A percentile compares a stretch with the other conserved stretches of the same genome.
Evolutionary conservation across 75 land plant genomes (phyloP).

Genomic region (Cupressus sempervirens): DNA sequence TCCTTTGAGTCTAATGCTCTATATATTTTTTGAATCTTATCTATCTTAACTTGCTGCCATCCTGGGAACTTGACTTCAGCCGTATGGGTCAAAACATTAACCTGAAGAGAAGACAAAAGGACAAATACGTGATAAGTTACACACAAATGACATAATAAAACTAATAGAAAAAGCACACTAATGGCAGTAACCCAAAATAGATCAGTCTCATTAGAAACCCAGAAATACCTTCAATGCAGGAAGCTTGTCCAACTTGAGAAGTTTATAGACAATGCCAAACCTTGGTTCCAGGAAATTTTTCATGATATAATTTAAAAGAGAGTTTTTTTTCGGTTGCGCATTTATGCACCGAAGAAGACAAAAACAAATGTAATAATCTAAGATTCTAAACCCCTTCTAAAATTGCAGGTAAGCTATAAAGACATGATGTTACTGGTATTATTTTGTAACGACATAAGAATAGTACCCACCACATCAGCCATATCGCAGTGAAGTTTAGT

Average conservation of each 20-base stretch:
- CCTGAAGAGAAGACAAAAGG: conserved; percentile 32
- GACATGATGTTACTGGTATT: not conserved
- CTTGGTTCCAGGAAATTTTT: not conserved
- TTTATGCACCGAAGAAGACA: not conserved
- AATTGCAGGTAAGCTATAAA: not conserved
- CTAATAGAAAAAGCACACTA: not conserved
- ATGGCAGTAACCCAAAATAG: not conserved
- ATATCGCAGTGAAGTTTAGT: conserved; percentile 87
- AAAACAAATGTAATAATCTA: not conserved
- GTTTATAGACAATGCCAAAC: not conserved
- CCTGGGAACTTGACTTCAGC: conserved; percentile 40
- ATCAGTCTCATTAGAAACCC: not conserved
- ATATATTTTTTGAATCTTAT: conserved; percentile 12
- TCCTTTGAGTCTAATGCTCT: conserved; percentile 18
- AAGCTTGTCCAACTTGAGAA: not conserved
- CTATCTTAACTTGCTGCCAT: conserved; percentile 21
- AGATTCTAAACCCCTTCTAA: not conserved
- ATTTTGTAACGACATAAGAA: not conserved
- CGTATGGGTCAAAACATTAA: conserved; percentile 71
- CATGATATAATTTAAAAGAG: not conserved
- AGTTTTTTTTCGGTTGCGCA: not conserved
- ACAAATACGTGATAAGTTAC: not conserved
- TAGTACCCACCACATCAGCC: conserved; percentile 69
- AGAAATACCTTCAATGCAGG: not conserved
- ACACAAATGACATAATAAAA: not conserved